A percentile compares a stretch with the other conserved stretches of the same genome.
phyloP scores from a whole-genome alignment of 2,329 filamentous ascomycete genomes.

The Ophiostoma australiae region DNA sequence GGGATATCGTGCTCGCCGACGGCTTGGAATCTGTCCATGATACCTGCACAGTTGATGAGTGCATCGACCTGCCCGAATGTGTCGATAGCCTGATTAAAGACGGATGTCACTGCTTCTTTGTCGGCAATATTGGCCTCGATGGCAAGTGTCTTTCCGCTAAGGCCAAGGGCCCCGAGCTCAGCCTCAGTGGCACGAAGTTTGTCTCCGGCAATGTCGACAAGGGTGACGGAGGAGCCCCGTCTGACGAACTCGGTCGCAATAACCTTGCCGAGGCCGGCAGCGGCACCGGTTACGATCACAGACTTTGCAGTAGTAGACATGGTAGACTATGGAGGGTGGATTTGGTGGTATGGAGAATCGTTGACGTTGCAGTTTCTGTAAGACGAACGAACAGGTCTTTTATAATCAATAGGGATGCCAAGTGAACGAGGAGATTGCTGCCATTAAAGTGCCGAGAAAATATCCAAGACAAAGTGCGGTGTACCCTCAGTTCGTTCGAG shows the following conservation, averaged over 20 bases:
- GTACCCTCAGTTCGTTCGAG: background rate
- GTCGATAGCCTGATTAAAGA: background rate
- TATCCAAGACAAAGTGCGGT: background rate
- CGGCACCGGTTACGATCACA: background rate
- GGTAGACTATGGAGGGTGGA: background rate
- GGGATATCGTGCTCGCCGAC: slow-evolving; percentile 43
- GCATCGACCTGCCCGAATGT: slow-evolving; percentile 43
- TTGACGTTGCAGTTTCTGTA: background rate
- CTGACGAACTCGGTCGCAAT: background rate
- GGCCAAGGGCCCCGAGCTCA: background rate
- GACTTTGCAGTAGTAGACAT: background rate
- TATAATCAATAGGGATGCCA: background rate
- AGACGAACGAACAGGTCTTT: background rate
- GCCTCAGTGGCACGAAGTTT: background rate
- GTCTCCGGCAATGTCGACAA: background rate
- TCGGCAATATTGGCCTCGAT: background rate
- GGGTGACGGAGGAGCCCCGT: background rate
- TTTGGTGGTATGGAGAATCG: background rate
- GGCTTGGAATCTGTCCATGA: slow-evolving; percentile 53
- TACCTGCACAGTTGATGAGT: slow-evolving; percentile 55
- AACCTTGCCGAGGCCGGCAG: background rate
- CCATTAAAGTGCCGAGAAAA: background rate
- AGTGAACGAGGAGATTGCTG: background rate
- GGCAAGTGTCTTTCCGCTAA: background rate
- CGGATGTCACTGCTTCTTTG: background rate